A percentile compares a stretch with the other conserved stretches of the same genome.
phyloP scores from a whole-genome alignment of 139 green algal species.

The Chlamydomonas applanata region DNA sequence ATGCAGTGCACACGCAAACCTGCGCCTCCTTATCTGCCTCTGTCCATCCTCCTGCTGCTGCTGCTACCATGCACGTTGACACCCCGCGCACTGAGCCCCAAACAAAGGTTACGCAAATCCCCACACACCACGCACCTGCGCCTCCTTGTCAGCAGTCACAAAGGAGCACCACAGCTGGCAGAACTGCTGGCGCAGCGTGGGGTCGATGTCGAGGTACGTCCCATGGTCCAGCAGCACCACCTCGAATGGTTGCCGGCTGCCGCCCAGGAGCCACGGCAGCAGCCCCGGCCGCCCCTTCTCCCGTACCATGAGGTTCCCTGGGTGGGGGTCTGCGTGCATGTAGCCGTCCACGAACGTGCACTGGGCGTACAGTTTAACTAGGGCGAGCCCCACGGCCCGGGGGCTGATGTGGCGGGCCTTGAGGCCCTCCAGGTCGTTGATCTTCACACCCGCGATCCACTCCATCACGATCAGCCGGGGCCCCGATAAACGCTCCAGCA shows the following conservation, averaged over 20 bases:
- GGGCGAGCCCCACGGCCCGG: slow-evolving; percentile 58
- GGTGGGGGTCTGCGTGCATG: slow-evolving; percentile 63
- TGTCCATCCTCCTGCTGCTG: no score
- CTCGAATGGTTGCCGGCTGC: slow-evolving; percentile 57
- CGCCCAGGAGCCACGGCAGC: slow-evolving; percentile 45
- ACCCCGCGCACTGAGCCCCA: no score
- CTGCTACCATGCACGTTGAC: no score
- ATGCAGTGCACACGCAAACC: no score
- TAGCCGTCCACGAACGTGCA: slow-evolving; percentile 79
- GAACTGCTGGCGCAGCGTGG: slow-evolving; percentile 58
- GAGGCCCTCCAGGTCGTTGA: slow-evolving; percentile 58
- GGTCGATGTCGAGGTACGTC: slow-evolving; percentile 62
- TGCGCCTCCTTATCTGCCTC: no score
- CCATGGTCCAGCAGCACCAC: slow-evolving; percentile 90
- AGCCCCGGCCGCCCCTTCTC: slow-evolving; percentile 21
- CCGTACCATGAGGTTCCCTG: slow-evolving; percentile 78
- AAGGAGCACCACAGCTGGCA: slow-evolving; percentile 73
- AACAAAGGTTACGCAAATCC: no score
- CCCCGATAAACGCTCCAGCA: slow-evolving; percentile 52
- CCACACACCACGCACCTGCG: neutral
- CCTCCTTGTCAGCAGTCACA: slow-evolving; percentile 2
- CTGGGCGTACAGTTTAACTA: slow-evolving; percentile 81
- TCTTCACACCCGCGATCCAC: slow-evolving; percentile 60
- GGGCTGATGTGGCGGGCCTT: slow-evolving; percentile 42
- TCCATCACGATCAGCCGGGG: slow-evolving; percentile 75